Conservation (phyloP, 495 filamentous ascomycete genomes). For the Thozetella sp. region DNA sequence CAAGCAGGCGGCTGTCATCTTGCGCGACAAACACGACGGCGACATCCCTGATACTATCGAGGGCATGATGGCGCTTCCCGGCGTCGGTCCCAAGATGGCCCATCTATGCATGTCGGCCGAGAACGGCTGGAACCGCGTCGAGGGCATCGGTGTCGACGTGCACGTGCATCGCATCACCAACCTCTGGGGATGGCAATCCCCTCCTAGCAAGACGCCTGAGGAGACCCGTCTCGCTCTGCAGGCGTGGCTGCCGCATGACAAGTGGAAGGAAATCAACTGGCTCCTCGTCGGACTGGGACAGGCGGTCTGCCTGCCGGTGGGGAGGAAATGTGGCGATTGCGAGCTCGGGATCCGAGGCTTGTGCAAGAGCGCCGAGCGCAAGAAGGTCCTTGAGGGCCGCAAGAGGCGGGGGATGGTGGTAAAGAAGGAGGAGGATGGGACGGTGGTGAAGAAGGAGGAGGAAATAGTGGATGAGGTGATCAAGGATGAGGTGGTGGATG, state of each 20-base stretch:
- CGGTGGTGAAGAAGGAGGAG: constrained; percentile 20
- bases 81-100: constrained; percentile 97
- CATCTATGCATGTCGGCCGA: constrained; percentile 78
- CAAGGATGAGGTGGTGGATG: constrained; percentile 26
- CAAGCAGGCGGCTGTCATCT: constrained; percentile 72
- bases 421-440: constrained; percentile 16
- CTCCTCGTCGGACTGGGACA: constrained; percentile 91
- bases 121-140: constrained; percentile 56
- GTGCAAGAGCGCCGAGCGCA: constrained; percentile 71
- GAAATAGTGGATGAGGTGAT: constrained; percentile 25
- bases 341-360: constrained; percentile 71
- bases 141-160: constrained; percentile 69
- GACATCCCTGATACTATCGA: constrained; percentile 86
- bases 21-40: constrained; percentile 65
- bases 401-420: constrained; percentile 29
- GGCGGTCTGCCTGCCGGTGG: constrained; percentile 80
- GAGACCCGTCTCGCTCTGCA: constrained; percentile 79
- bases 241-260: constrained; percentile 81
- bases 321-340: constrained; percentile 81
- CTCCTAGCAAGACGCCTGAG: constrained; percentile 77
- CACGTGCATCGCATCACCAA: constrained; percentile 90
- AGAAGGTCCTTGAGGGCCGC: constrained; percentile 51
- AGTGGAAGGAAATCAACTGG: constrained; percentile 95
- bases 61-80: constrained; percentile 79
- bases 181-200: constrained; percentile 84